Conservation (phyloP, 345 rosid genomes). For the Crucihimalaya himalaica region DNA sequence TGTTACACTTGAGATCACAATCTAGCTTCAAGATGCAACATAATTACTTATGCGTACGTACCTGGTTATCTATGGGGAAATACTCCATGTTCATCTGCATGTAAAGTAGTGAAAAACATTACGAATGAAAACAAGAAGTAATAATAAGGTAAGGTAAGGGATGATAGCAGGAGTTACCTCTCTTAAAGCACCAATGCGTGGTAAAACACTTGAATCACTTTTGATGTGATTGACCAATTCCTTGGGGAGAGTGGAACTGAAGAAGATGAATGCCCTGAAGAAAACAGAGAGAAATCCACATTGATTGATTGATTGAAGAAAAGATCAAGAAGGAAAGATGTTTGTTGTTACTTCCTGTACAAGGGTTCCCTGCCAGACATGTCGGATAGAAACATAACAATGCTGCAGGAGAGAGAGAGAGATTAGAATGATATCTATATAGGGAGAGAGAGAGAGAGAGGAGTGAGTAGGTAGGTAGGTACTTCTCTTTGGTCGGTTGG, state of each 20-base stretch:
- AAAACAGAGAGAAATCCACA: not conserved
- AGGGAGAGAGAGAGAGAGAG: not conserved
- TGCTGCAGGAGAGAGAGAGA: slow-evolving; percentile 62
- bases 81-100: slow-evolving; percentile 91
- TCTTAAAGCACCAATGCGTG: slow-evolving; percentile 88
- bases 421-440: too few relatives aligned
- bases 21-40: not conserved
- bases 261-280: slow-evolving; percentile 80
- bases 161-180: slow-evolving; percentile 51
- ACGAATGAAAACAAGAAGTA: not conserved
- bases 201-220: slow-evolving; percentile 78
- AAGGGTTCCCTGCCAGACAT: slow-evolving; percentile 98
- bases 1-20: not conserved
- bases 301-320: not conserved
- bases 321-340: not conserved
- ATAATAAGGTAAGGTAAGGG: not conserved
- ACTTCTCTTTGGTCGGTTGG: slow-evolving; percentile 95
- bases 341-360: slow-evolving; percentile 65
- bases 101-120: not conserved
- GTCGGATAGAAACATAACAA: slow-evolving; percentile 95
- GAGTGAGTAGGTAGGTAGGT: not conserved
- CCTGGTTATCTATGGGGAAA: slow-evolving; percentile 92
- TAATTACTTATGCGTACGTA: not conserved
- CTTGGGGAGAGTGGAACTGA: slow-evolving; percentile 73
- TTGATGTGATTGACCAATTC: slow-evolving; percentile 86